Evolutionary conservation across 352 stramenopile genomes (phyloP).

Genomic region (Pythium myriotylum): DNA sequence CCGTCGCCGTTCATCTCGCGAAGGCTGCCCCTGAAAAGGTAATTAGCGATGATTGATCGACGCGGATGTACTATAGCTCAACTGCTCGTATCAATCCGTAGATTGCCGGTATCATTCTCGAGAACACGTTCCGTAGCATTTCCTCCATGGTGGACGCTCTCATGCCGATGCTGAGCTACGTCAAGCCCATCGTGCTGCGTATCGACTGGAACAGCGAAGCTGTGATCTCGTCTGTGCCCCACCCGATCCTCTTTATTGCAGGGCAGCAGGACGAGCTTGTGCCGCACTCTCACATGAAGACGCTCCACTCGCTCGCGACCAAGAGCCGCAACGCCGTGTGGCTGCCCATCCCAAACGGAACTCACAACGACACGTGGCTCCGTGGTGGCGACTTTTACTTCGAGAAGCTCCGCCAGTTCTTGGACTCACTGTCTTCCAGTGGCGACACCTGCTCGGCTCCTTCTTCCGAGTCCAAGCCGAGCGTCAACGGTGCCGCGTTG

Average conservation of each 20-base stretch:
- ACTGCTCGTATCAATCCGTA: constrained; percentile 22
- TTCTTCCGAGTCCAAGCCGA: constrained; percentile 20
- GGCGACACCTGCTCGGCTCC: constrained; percentile 21
- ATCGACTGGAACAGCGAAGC: constrained; percentile 90
- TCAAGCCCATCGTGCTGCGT: constrained; percentile 90
- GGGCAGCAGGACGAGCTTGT: constrained; percentile 92
- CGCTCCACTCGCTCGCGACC: constrained; percentile 67
- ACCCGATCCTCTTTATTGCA: constrained; percentile 92
- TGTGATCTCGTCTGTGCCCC: constrained; percentile 58
- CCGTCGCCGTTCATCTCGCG: constrained; percentile 91
- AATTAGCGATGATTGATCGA: constrained; percentile 1
- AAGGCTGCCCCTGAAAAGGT: constrained; percentile 72
- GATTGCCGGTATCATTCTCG: constrained; percentile 90
- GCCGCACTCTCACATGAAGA: constrained; percentile 89
- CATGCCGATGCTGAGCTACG: constrained; percentile 89
- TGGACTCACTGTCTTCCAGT: constrained; percentile 41
- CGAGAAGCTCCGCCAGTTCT: constrained; percentile 62
- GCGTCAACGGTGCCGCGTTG: background rate
- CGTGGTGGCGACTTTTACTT: constrained; percentile 90
- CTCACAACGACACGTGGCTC: constrained; percentile 95
- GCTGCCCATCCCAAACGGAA: constrained; percentile 85
- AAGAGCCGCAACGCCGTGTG: constrained; percentile 61
- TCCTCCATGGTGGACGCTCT: constrained; percentile 93
- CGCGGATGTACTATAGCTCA: too few relatives aligned
- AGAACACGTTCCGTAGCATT: constrained; percentile 96